Percentiles rank a stretch among this genome's conserved stretches.
Conservation (phyloP, 208 protist species). For the Leishmania turanica region DNA sequence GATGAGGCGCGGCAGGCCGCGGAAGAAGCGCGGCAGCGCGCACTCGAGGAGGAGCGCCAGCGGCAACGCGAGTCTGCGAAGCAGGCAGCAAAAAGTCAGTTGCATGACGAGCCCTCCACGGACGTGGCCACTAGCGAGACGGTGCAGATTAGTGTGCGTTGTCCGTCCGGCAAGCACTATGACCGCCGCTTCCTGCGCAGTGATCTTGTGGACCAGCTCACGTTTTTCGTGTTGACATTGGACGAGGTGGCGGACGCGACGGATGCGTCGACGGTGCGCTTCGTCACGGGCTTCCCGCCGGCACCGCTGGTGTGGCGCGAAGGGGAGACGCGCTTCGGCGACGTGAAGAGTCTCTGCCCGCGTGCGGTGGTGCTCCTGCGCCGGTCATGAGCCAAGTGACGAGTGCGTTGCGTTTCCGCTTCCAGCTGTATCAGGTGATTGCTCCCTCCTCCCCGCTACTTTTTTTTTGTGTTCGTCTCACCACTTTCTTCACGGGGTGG, state of each 20-base stretch:
- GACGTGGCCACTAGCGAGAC: slow-evolving; percentile 31
- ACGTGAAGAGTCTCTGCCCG: slow-evolving; percentile 58
- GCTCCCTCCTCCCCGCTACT: not conserved
- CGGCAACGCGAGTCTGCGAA: slow-evolving; percentile 15
- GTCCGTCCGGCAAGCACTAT: slow-evolving; percentile 45
- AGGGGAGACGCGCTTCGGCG: slow-evolving; percentile 43
- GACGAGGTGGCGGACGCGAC: slow-evolving; percentile 48
- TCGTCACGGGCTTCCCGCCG: slow-evolving; percentile 77
- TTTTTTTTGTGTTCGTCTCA: not conserved
- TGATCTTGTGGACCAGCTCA: slow-evolving; percentile 55
- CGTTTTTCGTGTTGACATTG: slow-evolving; percentile 56
- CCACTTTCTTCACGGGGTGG: not conserved
- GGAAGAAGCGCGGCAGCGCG: slow-evolving; percentile 27
- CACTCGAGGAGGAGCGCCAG: slow-evolving; percentile 11
- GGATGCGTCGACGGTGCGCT: slow-evolving; percentile 42
- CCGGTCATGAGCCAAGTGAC: slow-evolving; percentile 15
- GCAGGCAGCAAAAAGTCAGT: slow-evolving; percentile 25
- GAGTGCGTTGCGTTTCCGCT: too few relatives aligned
- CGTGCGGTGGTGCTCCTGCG: slow-evolving; percentile 71
- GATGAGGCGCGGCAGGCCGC: slow-evolving; percentile 27
- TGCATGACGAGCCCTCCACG: slow-evolving; percentile 50
- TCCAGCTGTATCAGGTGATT: not conserved
- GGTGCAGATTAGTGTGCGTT: slow-evolving; percentile 56
- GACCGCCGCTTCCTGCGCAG: slow-evolving; percentile 66
- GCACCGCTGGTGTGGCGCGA: slow-evolving; percentile 43